Base-by-base conservation (phyloP, 2,329 filamentous ascomycete genomes). In the Epichloe bromicola region DNA sequence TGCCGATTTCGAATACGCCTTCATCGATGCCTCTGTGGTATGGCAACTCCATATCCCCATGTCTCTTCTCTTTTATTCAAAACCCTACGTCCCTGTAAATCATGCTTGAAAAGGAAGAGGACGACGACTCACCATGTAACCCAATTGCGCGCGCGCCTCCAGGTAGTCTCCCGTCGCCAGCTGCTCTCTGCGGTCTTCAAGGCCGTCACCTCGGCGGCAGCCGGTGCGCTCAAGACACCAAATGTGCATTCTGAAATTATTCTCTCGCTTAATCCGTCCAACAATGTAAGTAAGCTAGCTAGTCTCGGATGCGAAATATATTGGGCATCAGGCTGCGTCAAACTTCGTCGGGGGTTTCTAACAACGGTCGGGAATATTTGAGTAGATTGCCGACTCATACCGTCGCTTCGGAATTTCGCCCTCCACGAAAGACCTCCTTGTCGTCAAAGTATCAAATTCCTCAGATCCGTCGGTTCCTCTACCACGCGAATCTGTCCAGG, bases 181-280 rank as follows among this genome's bases (percentile, higher is more conserved):
- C 71, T 88, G 43, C 75, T 93, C 23, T 80, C 86, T 1, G 86
- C 88, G 23, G 76, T 84, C 30, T 91, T 87, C 70, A 80, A 83
- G 61, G 86, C 89, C n/a, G 72, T 89, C 56, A 84, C 82, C 53
- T 76, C 82, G 57, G 74, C 80, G 53, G 63, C 79, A 3, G 78
- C 78, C 55, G 71, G 72, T 5, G 73, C 77, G 23, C 71, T 91
- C 51, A 86, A 83, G 65, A 93, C 87, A 5, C 82, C 84, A 43
- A 95, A 95, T 59, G 80, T 95, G 4, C 90, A 95, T 65, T 90
- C 87, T 0, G 90, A 96, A 67, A 85, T 88, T 51, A 88, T 96
- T 33, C 85, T 85, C 58, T 82, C 81, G 3, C 72, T 96, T 43
- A 90, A 83, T 53, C 77, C 86, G 0, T 89, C 86, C 55, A 91